These are phyloP conservation scores for Botrytis pseudocinerea DNA, from an alignment of 2,329 filamentous ascomycete species.

Conservation along the genomic window DNA sequence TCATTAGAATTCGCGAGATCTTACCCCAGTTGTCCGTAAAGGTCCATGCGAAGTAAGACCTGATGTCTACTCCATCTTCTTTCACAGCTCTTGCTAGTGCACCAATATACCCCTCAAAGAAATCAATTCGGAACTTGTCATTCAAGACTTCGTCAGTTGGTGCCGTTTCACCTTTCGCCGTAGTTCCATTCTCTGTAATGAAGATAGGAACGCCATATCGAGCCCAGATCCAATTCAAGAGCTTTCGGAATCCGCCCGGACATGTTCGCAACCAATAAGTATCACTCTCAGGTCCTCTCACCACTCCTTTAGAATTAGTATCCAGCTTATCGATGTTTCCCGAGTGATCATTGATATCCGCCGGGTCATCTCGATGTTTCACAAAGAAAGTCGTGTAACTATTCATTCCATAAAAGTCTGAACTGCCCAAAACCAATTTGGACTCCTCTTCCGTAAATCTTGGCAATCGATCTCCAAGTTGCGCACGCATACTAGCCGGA, in stretches of 20 bases:
- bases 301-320: slow-evolving; percentile 68
- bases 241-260: slow-evolving; percentile 71
- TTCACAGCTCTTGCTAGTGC: slow-evolving; percentile 72
- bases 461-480: slow-evolving; percentile 77
- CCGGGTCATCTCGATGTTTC: slow-evolving; percentile 63
- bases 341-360: slow-evolving; percentile 65
- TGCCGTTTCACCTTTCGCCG: slow-evolving; percentile 78
- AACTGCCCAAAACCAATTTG: slow-evolving; percentile 71
- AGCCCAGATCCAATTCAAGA: slow-evolving; percentile 74
- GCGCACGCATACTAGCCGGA: slow-evolving; percentile 77
- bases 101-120: slow-evolving; percentile 73
- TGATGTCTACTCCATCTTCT: slow-evolving; percentile 73
- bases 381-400: slow-evolving; percentile 88
- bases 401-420: slow-evolving; percentile 93
- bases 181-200: slow-evolving; percentile 85
- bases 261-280: slow-evolving; percentile 76
- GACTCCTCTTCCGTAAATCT: slow-evolving; percentile 67
- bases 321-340: slow-evolving; percentile 74
- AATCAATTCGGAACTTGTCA: slow-evolving; percentile 77
- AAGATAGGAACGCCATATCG: slow-evolving; percentile 79
- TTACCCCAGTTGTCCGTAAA: slow-evolving; percentile 60
- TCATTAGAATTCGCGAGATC: background rate
- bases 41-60: slow-evolving; percentile 83
- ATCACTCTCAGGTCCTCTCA: slow-evolving; percentile 78
- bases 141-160: slow-evolving; percentile 67